Evolutionary conservation across 139 green algal species (phyloP).

Genomic region (Chlorella sp.): DNA sequence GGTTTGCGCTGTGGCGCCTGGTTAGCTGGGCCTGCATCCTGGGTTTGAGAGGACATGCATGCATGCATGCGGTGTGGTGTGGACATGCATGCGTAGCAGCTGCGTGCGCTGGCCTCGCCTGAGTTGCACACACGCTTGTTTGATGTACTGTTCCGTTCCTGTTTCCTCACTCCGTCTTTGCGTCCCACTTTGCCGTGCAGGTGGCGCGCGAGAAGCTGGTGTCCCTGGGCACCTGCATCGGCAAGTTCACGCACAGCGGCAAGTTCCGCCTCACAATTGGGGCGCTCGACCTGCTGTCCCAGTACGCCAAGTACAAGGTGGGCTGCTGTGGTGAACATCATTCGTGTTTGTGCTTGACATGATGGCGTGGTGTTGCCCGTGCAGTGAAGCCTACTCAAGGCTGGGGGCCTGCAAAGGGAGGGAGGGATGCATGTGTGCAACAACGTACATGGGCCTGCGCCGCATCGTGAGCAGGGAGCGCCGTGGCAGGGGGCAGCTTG

Average conservation of each 20-base stretch:
- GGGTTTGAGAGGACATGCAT: no score
- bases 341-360: neutral
- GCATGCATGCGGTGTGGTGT: neutral
- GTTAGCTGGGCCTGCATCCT: no score
- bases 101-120: neutral
- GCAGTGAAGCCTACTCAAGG: no score
- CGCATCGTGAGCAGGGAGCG: no score
- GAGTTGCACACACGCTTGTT: neutral
- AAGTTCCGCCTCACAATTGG: conserved; percentile 97
- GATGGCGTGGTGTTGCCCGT: neutral
- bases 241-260: conserved; percentile 96
- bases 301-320: conserved; percentile 98
- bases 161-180: neutral
- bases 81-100: neutral
- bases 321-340: neutral
- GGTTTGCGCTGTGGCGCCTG: no score
- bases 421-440: no score
- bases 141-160: neutral
- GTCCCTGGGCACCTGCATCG: conserved; percentile 90
- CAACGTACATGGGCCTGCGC: no score
- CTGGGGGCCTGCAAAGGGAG: no score
- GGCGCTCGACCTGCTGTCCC: conserved; percentile 88
- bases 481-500: neutral
- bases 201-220: conserved; percentile 92
- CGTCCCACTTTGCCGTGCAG: conserved; percentile 49